phyloP scores from a whole-genome alignment of 2,329 filamentous ascomycete genomes.

The Hymenotorrendiella dingleyae region DNA sequence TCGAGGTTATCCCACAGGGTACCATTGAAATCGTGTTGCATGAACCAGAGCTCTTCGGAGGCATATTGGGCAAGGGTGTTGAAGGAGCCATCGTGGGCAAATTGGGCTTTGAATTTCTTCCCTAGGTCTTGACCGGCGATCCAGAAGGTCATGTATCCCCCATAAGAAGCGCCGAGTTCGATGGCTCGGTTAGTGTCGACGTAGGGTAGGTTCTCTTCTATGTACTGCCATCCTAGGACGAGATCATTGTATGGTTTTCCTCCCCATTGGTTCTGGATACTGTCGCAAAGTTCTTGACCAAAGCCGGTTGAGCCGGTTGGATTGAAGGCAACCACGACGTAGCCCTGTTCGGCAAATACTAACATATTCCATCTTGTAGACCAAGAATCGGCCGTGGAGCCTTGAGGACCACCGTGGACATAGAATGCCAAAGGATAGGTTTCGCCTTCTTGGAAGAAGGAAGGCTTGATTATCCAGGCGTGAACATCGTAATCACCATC shows the following conservation, averaged over 20 bases:
- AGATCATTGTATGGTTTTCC: constrained; percentile 69
- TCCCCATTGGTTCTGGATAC: constrained; percentile 39
- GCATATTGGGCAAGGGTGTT: constrained; percentile 41
- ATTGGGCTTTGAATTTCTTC: constrained; percentile 72
- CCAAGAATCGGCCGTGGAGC: constrained; percentile 71
- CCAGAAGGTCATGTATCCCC: constrained; percentile 79
- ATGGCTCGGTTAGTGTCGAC: constrained; percentile 64
- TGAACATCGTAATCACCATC: constrained; percentile 25
- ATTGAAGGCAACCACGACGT: constrained; percentile 73
- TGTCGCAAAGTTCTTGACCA: constrained; percentile 65
- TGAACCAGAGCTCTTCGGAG: constrained; percentile 63
- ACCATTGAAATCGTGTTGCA: constrained; percentile 59
- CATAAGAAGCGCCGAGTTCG: constrained; percentile 66
- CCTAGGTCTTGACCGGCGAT: constrained; percentile 80
- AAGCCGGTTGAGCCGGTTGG: constrained; percentile 77
- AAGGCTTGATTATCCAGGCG: constrained; percentile 58
- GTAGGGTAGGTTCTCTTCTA: constrained; percentile 56
- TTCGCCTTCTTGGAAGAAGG: constrained; percentile 52
- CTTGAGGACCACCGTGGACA: constrained; percentile 75
- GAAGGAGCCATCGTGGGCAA: constrained; percentile 19
- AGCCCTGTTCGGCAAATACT: constrained; percentile 79
- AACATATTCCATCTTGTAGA: constrained; percentile 78
- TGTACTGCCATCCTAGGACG: constrained; percentile 67
- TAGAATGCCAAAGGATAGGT: constrained; percentile 20
- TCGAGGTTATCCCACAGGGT: constrained; percentile 53